Percentiles rank a stretch among this genome's conserved stretches.
Conservation (phyloP, 768 basidiomycete genomes). For the Symmetrospora coprosmae region DNA sequence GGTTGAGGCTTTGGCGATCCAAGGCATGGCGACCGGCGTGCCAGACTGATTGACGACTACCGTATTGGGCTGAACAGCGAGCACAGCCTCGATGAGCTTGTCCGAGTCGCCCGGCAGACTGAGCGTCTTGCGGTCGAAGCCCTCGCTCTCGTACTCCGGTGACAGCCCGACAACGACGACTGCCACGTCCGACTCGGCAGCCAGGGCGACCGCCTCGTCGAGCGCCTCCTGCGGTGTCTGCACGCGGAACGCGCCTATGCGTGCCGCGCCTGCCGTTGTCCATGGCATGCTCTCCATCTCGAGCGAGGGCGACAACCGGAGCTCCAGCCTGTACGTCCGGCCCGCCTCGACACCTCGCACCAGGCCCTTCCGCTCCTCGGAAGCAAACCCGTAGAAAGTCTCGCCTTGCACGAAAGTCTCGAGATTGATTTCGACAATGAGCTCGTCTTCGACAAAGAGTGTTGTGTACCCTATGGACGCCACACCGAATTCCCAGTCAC, state of each 20-base stretch:
- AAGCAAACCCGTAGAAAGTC: constrained; percentile 24
- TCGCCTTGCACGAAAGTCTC: constrained; percentile 8
- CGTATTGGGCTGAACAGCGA: constrained; percentile 29
- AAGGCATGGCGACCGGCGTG: constrained; percentile 47
- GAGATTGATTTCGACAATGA: constrained; percentile 25
- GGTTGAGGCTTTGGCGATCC: constrained; percentile 40
- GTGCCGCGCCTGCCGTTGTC: too few species aligned
- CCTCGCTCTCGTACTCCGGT: constrained; percentile 29
- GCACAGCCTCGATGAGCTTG: constrained; percentile 32
- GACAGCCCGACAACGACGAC: constrained; percentile 26
- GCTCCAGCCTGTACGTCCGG: constrained; percentile 31
- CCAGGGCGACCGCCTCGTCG: constrained; percentile 13
- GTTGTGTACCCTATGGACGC: constrained; percentile 19
- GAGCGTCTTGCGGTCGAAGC: constrained; percentile 27
- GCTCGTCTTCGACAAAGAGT: constrained; percentile 28
- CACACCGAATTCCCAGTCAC: constrained; percentile 27
- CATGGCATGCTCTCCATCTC: too few species aligned
- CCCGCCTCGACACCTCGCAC: constrained; percentile 32
- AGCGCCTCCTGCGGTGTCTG: too few species aligned
- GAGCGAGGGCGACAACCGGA: constrained; percentile 34
- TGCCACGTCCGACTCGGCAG: neutral
- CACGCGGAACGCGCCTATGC: too few species aligned
- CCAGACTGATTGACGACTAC: constrained; percentile 31
- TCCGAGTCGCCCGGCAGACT: constrained; percentile 32
- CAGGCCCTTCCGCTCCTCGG: constrained; percentile 24